phyloP scores from a whole-genome alignment of 305 asterid genomes.

The Ruellia speciosa region DNA sequence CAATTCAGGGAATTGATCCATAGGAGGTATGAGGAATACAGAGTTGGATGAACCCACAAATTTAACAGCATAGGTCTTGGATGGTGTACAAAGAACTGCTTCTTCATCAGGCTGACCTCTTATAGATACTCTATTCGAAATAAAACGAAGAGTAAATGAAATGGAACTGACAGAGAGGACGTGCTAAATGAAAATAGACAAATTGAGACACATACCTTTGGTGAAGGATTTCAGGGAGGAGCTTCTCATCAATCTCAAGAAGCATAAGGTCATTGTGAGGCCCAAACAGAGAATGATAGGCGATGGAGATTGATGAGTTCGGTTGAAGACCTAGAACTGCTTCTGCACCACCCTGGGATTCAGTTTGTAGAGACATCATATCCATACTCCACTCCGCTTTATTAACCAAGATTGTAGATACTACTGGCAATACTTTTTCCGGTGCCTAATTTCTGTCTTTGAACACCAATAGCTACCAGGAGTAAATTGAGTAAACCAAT shows the following conservation, averaged over 20 bases:
- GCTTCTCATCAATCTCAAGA: slow-evolving; percentile 76
- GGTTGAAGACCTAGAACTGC: slow-evolving; percentile 57
- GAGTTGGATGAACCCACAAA: slow-evolving; percentile 91
- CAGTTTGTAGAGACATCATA: slow-evolving; percentile 25
- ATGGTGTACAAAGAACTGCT: slow-evolving; percentile 75
- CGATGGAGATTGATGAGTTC: slow-evolving; percentile 48
- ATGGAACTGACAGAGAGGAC: background rate
- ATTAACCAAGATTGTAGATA: slow-evolving; percentile 5
- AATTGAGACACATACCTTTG: slow-evolving; percentile 41
- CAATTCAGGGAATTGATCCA: slow-evolving; percentile 27
- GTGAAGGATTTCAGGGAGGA: slow-evolving; percentile 58
- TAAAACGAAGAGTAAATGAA: slow-evolving; percentile 15
- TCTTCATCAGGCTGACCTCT: slow-evolving; percentile 90
- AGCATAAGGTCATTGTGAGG: slow-evolving; percentile 66
- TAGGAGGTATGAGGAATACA: slow-evolving; percentile 73
- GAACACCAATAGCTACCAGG: slow-evolving; percentile 13
- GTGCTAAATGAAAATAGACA: too few species aligned
- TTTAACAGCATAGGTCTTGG: slow-evolving; percentile 81
- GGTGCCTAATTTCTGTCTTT: background rate
- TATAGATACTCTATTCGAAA: slow-evolving; percentile 47
- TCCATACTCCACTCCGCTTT: slow-evolving; percentile 29
- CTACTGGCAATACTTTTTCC: slow-evolving; percentile 6
- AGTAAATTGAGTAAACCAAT: slow-evolving; percentile 3
- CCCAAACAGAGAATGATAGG: slow-evolving; percentile 64
- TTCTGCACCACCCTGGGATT: slow-evolving; percentile 54